Base-by-base conservation (phyloP, 345 rosid genomes). In the Eucalyptus cladocalyx region DNA sequence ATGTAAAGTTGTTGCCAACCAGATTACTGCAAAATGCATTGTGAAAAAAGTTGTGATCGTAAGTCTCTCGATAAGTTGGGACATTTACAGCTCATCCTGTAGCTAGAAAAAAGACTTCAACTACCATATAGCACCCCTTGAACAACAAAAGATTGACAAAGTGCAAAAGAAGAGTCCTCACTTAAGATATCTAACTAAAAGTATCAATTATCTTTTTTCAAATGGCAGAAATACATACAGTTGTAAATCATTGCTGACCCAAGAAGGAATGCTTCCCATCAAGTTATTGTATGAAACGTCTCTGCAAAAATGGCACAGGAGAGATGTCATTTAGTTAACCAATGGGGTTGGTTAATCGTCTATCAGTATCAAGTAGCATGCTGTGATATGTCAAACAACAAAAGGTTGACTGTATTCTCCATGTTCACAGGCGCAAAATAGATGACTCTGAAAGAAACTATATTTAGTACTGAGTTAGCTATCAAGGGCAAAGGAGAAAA, bases 201-300 rank as follows among this genome's bases (percentile, higher is more conserved):
- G 80, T 67, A 32, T 17, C 2, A 69, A 18, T 65, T 69, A 69
- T 69, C 80, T 32, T 69, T 34, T 69, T 34, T 69, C 7, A 9
- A 76, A 45, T 26, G 45, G 19, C 14, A 47, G 51, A 54, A 43
- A 60, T 34, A 87, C 96, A 89, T 92, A 96, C 98, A 97, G 89
- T 87, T 91, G 91, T 89, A 95, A 90, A 85, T 16, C 87, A 72
- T 88, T 88, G 87, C 42, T 92, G 91, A 94, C 89, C 98, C 98
- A 96, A 26, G 97, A 91, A 90, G 99, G 98, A 90, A 95, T 89
- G 90, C 62, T 93, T 49, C 98, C 99, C 16, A 89, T 83, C 92
- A 96, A 92, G 90, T 93, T 92, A 91, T 97, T 97, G 92, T 96
- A 96, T 4, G 98, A 95, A 88, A 95, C 93, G 93, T 97, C 99